Conservation (phyloP, 2,329 filamentous ascomycete genomes). For the Arachnopeziza araneosa region DNA sequence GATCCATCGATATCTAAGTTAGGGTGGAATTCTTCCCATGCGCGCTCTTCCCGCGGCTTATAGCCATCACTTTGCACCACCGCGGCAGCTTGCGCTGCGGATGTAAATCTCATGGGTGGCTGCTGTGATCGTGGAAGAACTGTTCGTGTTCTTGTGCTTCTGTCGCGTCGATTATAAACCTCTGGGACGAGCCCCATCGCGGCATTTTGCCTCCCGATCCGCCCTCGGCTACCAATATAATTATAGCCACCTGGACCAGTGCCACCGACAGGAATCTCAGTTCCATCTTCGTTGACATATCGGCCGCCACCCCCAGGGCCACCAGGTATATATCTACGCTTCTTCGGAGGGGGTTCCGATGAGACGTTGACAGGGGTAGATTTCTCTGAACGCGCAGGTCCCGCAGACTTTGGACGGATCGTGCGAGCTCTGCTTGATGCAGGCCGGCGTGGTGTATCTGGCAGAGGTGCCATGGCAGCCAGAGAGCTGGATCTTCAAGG, state of each 20-base stretch:
- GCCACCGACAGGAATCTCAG: constrained; percentile 50
- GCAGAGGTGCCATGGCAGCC: constrained; percentile 19
- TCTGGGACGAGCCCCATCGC: constrained; percentile 40
- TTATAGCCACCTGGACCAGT: constrained; percentile 43
- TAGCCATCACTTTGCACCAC: constrained; percentile 92
- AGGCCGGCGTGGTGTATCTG: constrained; percentile 23
- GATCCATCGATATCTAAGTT: constrained; percentile 83
- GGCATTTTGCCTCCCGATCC: constrained; percentile 44
- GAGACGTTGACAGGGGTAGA: constrained; percentile 17
- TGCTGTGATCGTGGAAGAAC: constrained; percentile 45
- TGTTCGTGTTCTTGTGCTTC: constrained; percentile 50
- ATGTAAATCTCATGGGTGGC: constrained; percentile 36
- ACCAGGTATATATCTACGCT: constrained; percentile 74
- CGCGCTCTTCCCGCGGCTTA: constrained; percentile 92
- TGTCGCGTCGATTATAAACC: constrained; percentile 44
- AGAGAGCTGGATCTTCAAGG: background rate
- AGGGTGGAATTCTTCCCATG: constrained; percentile 97
- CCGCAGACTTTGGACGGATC: constrained; percentile 23
- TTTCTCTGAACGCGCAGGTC: constrained; percentile 20
- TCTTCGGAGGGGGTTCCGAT: constrained; percentile 51
- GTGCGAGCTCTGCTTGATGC: constrained; percentile 22
- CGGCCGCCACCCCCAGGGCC: constrained; percentile 81
- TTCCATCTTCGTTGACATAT: constrained; percentile 69
- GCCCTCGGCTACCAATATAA: constrained; percentile 47
- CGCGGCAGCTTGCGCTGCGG: constrained; percentile 63